Percentiles rank a stretch among this genome's conserved stretches.
These are phyloP conservation scores for Trichopus zeylanicus DNA, from an alignment of 116 monocot genomes.

Conservation along the genomic window DNA sequence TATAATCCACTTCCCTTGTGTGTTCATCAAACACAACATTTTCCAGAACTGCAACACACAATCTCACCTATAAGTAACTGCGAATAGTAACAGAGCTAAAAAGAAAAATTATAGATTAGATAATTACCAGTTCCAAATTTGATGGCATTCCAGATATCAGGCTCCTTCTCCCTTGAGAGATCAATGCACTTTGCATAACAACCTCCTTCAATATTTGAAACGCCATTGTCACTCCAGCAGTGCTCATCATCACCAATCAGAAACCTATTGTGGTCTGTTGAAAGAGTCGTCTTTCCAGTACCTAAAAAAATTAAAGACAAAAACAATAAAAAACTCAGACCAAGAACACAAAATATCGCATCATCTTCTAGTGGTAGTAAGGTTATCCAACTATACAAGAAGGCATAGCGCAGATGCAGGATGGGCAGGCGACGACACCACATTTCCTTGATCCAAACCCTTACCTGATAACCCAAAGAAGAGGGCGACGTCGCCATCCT, in stretches of 20 bases:
- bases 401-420: conserved; percentile 6
- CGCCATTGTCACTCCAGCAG: conserved; percentile 91
- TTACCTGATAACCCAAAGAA: conserved; percentile 97
- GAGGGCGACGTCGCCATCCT: conserved; percentile 86
- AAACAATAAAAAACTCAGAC: background rate
- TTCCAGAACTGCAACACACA: conserved; percentile 57
- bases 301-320: conserved; percentile 24
- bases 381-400: background rate
- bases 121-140: conserved; percentile 84
- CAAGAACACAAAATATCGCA: too few species aligned
- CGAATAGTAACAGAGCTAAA: too few species aligned
- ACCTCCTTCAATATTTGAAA: conserved; percentile 97
- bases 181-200: conserved; percentile 95
- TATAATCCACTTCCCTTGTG: conserved; percentile 67
- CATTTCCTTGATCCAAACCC: conserved; percentile 17
- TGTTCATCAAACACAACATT: conserved; percentile 93
- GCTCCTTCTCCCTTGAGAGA: conserved; percentile 74
- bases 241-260: conserved; percentile 95
- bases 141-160: conserved; percentile 95
- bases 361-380: background rate
- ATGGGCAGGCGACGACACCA: conserved; percentile 38
- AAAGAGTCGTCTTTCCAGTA: conserved; percentile 93
- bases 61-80: too few species aligned
- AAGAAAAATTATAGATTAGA: background rate
- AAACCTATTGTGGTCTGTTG: conserved; percentile 82